Percentiles rank a stretch among this genome's conserved stretches.
These are phyloP conservation scores for Arxiozyma telluris DNA, from an alignment of 1,139 yeast species.

Conservation along the genomic window DNA sequence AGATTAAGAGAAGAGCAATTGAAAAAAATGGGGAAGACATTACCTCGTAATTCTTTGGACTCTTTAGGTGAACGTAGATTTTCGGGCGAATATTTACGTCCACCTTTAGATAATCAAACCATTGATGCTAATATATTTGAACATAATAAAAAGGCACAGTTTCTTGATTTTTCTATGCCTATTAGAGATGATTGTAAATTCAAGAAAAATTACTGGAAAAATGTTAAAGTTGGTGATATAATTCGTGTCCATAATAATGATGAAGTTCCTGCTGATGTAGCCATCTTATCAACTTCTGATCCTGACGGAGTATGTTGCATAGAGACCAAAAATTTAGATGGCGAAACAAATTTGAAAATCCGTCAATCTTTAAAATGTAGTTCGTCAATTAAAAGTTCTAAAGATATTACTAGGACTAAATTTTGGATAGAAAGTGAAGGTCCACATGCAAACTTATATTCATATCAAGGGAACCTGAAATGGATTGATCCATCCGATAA, in stretches of 20 bases:
- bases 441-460: slow-evolving; percentile 74
- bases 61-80: slow-evolving; percentile 24
- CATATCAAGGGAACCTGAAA: slow-evolving; percentile 58
- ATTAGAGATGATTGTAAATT: slow-evolving; percentile 36
- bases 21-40: slow-evolving; percentile 12
- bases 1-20: slow-evolving; percentile 8
- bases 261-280: slow-evolving; percentile 87
- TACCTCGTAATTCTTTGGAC: slow-evolving; percentile 27
- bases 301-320: slow-evolving; percentile 84
- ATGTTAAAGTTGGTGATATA: slow-evolving; percentile 80
- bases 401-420: slow-evolving; percentile 63
- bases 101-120: slow-evolving; percentile 14
- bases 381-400: slow-evolving; percentile 50
- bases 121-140: slow-evolving; percentile 14
- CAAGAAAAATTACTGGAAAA: slow-evolving; percentile 76
- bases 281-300: slow-evolving; percentile 74
- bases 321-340: slow-evolving; percentile 91
- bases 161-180: slow-evolving; percentile 24
- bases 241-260: slow-evolving; percentile 78
- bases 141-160: slow-evolving; percentile 12
- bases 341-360: slow-evolving; percentile 86
- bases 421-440: slow-evolving; percentile 89
- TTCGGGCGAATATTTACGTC: slow-evolving; percentile 23
- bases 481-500: slow-evolving; percentile 37
- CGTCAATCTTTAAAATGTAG: slow-evolving; percentile 71